Evolutionary conservation across 73 alveolate species (phyloP).

Genomic region (Paramecium sonneborni): DNA sequence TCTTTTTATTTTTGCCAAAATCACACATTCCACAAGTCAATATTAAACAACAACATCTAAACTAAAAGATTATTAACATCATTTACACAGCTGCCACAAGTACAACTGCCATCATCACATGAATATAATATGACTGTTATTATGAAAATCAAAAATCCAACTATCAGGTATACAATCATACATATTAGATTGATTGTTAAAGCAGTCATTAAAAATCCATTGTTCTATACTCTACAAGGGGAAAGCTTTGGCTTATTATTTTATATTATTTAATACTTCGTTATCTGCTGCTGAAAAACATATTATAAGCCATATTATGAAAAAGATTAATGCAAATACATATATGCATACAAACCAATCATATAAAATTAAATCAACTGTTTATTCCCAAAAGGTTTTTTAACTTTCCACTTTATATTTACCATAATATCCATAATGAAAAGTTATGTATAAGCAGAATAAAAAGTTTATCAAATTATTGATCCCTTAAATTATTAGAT

Average conservation of each 20-base stretch:
- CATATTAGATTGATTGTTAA: not conserved
- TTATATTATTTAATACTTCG: not conserved
- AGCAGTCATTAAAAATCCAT: slow-evolving; percentile 52
- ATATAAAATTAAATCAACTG: not conserved
- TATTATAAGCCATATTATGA: not conserved
- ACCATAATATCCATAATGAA: slow-evolving; percentile 28
- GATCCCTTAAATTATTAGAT: slow-evolving; percentile 26
- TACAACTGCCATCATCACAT: slow-evolving; percentile 45
- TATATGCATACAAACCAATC: slow-evolving; percentile 50
- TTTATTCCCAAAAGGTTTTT: slow-evolving; percentile 34
- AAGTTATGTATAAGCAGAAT: slow-evolving; percentile 10
- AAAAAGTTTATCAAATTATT: slow-evolving; percentile 15
- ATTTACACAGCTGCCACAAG: slow-evolving; percentile 32
- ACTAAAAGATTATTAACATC: not conserved
- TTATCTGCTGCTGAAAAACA: not conserved
- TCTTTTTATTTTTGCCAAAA: not conserved
- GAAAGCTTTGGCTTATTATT: not conserved
- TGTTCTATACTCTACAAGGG: slow-evolving; percentile 24
- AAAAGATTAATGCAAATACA: slow-evolving; percentile 36
- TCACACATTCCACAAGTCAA: slow-evolving; percentile 36
- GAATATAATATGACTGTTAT: slow-evolving; percentile 2
- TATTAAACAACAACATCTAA: slow-evolving; percentile 41
- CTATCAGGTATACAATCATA: slow-evolving; percentile 11
- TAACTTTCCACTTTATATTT: not conserved
- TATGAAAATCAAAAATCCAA: slow-evolving; percentile 1